Conservation (phyloP, 176 grass and related monocot genomes). For the Alloteropsis semialata region DNA sequence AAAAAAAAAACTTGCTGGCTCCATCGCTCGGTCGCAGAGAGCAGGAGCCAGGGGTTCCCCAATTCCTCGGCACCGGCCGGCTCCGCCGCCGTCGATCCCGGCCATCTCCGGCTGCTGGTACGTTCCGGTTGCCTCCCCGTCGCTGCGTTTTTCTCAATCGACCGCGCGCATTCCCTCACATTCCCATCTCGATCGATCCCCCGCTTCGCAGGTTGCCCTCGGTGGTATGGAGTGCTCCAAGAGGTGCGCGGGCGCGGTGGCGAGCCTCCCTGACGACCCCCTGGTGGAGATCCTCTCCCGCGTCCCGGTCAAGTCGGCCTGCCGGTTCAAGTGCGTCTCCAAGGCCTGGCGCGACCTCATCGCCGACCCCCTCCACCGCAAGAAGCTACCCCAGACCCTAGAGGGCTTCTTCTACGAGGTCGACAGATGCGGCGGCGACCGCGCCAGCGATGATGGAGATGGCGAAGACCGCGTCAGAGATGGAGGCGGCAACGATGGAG, state of each 20-base stretch:
- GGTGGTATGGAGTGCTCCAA: neutral
- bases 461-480: too few relatives aligned
- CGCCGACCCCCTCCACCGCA: neutral
- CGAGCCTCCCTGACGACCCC: neutral
- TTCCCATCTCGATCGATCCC: neutral
- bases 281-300: slow-evolving; percentile 4
- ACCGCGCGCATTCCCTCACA: neutral
- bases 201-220: neutral
- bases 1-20: too few relatives aligned
- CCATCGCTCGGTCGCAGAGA: too few relatives aligned
- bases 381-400: neutral
- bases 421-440: neutral
- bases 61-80: neutral
- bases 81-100: neutral
- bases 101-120: neutral
- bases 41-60: too few relatives aligned
- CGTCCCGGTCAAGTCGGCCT: neutral
- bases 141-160: neutral
- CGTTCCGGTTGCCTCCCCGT: neutral
- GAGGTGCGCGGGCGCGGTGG: neutral
- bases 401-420: neutral
- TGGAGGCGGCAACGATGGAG: neutral
- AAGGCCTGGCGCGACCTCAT: slow-evolving; percentile 8
- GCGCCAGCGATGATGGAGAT: neutral
- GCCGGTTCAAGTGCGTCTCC: neutral